phyloP scores from a whole-genome alignment of 352 stramenopile species.

The Pythium coloratum region DNA sequence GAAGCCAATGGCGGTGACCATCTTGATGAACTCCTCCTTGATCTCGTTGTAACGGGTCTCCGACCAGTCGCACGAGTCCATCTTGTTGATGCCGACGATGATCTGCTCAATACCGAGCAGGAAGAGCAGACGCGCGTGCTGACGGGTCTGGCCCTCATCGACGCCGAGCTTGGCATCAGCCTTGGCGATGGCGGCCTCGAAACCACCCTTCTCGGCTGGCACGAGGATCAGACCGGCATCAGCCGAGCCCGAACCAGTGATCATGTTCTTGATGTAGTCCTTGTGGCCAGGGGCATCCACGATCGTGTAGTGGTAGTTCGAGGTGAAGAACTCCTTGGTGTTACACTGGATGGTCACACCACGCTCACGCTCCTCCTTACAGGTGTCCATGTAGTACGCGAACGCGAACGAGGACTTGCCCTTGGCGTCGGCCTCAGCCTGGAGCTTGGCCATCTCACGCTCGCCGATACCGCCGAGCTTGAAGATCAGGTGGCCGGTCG shows the following conservation, averaged over 20 bases:
- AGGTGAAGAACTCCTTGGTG: slow-evolving; percentile 90
- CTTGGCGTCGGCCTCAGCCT: slow-evolving; percentile 95
- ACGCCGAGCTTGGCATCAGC: slow-evolving; percentile 35
- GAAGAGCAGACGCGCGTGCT: slow-evolving; percentile 87
- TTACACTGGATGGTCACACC: slow-evolving; percentile 99
- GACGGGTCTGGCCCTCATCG: slow-evolving; percentile 93
- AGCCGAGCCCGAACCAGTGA: slow-evolving; percentile 97
- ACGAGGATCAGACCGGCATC: slow-evolving; percentile 97
- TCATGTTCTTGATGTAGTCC: slow-evolving; percentile 99
- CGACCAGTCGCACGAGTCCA: slow-evolving; percentile 72
- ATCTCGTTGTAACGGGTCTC: slow-evolving; percentile 80
- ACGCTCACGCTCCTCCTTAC: slow-evolving; percentile 97
- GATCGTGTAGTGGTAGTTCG: slow-evolving; percentile 97
- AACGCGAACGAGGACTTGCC: slow-evolving; percentile 99
- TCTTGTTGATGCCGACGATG: slow-evolving; percentile 85
- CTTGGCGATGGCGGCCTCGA: slow-evolving; percentile 95
- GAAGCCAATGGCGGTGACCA: slow-evolving; percentile 80
- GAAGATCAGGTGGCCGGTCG: slow-evolving; percentile 98
- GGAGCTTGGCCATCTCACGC: slow-evolving; percentile 98
- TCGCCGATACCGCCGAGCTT: slow-evolving; percentile 99
- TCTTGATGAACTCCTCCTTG: slow-evolving; percentile 80
- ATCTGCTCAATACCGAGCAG: slow-evolving; percentile 75
- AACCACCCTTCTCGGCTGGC: slow-evolving; percentile 80
- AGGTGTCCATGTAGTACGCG: slow-evolving; percentile 98
- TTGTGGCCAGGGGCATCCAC: slow-evolving; percentile 98